phyloP scores from a whole-genome alignment of 1,284 basidiomycete species.

The Anthracocystis walkeri region DNA sequence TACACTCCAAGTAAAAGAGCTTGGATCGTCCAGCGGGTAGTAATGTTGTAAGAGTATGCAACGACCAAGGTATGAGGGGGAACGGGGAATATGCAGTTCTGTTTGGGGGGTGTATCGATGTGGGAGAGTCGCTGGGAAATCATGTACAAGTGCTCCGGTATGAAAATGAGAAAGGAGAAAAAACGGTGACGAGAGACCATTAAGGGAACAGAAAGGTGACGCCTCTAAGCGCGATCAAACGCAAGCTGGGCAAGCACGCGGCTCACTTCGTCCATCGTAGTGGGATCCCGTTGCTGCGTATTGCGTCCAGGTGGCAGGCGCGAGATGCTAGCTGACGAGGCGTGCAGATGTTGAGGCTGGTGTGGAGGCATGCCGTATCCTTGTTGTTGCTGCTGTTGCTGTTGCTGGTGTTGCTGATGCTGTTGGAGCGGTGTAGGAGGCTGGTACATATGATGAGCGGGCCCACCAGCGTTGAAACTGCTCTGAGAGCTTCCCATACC shows the following conservation, averaged over 20 bases:
- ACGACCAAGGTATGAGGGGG: slow-evolving; percentile 8
- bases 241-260: slow-evolving; percentile 65
- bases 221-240: slow-evolving; percentile 55
- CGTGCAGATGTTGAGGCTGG: slow-evolving; percentile 40
- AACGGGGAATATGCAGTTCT: slow-evolving; percentile 1
- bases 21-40: slow-evolving; percentile 1
- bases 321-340: slow-evolving; percentile 54
- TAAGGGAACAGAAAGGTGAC: neutral
- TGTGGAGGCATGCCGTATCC: slow-evolving; percentile 30
- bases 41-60: slow-evolving; percentile 1
- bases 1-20: neutral
- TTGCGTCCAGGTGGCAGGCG: slow-evolving; percentile 48
- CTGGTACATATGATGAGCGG: slow-evolving; percentile 27
- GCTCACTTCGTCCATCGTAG: slow-evolving; percentile 66
- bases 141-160: slow-evolving; percentile 19
- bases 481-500: slow-evolving; percentile 36
- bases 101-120: slow-evolving; percentile 5
- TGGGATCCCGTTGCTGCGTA: slow-evolving; percentile 36
- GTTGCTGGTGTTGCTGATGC: slow-evolving; percentile 9
- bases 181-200: slow-evolving; percentile 6
- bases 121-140: neutral
- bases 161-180: neutral
- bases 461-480: slow-evolving; percentile 21
- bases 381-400: slow-evolving; percentile 24
- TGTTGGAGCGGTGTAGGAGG: slow-evolving; percentile 21